Evolutionary conservation across 2,329 filamentous ascomycete genomes (phyloP), one percentile per base, ranked within the genome.

Genomic region (Fusarium pseudoanthophilum): DNA sequence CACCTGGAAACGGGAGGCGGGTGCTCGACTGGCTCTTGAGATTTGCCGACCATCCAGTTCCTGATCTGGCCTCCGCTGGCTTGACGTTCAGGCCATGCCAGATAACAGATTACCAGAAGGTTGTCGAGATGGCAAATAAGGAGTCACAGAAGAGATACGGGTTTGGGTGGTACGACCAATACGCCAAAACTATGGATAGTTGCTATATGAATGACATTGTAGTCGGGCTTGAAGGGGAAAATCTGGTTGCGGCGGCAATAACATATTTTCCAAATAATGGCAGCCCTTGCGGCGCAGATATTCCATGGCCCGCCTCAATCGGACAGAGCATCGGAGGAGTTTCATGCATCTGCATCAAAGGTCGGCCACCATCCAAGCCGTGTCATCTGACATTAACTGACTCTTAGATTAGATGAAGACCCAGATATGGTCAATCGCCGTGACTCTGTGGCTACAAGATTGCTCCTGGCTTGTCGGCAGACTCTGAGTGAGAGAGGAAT

Each of bases 101-200:
- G 34, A 78, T 84, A 34, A 67, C 79, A 34, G 87, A 90, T 67
- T 85, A 85, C 64, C 78, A 83, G 42, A 71, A 77, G 34, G 85
- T 90, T 5, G 75, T 88, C 55, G 83, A 84, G 4, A 84, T 90
- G 72, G 87, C 88, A 15, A 84, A 85, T 60, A 82, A 80, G 56
- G 85, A 87, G 60, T 86, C 85, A 0, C 79, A 79, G 15, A 82
- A 81, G 53, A 85, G 87, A 67, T 82, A 84, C 39, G 83, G 84
- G 49, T 85, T 89, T 73, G 88, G 88, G 48, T 90, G 88, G 87
- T 90, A 87, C 73, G 88, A 91, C 74, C 87, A 90, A 74, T 91
- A 90, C 71, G 84, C 84, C 62, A 85, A 83, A 70, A 81, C 89
- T 15, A 84, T 84, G 49, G 83, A 86, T 70, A 84, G 85, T 13